These are phyloP conservation scores for Sambucus nigra DNA, from an alignment of 129 eudicot genomes.

Conservation along the genomic window DNA sequence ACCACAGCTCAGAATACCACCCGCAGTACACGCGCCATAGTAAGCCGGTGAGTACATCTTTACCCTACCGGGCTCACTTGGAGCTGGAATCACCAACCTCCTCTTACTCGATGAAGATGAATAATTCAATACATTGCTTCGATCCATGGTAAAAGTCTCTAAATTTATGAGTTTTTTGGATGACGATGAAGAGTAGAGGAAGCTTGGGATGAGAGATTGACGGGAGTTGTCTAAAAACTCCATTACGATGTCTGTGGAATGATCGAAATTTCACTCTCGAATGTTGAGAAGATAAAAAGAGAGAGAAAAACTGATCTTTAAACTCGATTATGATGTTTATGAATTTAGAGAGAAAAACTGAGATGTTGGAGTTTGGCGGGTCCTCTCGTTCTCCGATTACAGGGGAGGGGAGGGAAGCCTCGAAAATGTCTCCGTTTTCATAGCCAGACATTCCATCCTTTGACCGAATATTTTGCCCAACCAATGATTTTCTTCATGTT, in stretches of 20 bases:
- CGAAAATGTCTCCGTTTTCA: not conserved
- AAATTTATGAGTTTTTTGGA: constrained; percentile 14
- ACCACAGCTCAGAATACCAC: constrained; percentile 68
- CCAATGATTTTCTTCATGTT: no score
- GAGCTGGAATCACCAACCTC: constrained; percentile 45
- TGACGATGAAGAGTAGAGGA: constrained; percentile 36
- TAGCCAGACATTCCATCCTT: not conserved
- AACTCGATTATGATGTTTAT: not conserved
- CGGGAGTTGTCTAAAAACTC: constrained; percentile 34
- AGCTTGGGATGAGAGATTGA: constrained; percentile 47
- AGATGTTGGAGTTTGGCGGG: no score
- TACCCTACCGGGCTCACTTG: constrained; percentile 39
- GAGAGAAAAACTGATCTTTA: not conserved
- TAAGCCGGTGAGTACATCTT: constrained; percentile 45
- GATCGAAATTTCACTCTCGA: not conserved
- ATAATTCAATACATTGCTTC: not conserved
- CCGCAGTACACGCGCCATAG: constrained; percentile 56
- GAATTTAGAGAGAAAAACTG: not conserved
- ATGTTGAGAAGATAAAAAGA: not conserved
- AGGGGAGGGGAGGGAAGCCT: not conserved
- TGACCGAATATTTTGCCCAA: no score
- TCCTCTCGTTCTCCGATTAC: not conserved
- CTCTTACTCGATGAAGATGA: not conserved
- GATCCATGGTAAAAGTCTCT: constrained; percentile 10
- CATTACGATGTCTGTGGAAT: constrained; percentile 10